These are phyloP conservation scores for Schoenoplectus triqueter DNA, from an alignment of 202 grass and related monocot genomes.

Conservation along the genomic window DNA sequence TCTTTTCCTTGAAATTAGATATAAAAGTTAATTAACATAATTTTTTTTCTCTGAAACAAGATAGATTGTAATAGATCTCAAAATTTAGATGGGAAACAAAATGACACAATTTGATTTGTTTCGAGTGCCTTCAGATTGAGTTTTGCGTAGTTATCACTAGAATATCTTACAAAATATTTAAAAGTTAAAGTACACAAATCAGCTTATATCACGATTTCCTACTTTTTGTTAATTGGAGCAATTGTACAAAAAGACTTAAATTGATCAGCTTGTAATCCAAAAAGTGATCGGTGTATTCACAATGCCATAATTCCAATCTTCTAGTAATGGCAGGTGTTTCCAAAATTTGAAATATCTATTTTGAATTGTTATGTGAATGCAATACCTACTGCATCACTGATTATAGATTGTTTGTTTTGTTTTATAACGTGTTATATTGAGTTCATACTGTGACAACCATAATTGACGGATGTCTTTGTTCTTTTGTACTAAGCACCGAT, in stretches of 20 bases:
- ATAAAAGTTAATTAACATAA: no score
- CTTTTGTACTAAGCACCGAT: neutral
- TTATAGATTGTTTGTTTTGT: neutral
- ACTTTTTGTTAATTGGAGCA: no score
- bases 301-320: neutral
- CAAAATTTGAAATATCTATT: neutral
- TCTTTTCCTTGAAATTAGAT: neutral
- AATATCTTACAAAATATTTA: neutral
- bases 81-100: neutral
- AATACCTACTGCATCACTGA: neutral
- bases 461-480: slow-evolving; percentile 30
- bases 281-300: neutral
- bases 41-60: neutral
- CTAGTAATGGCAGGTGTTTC: neutral
- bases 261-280: neutral
- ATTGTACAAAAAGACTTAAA: neutral
- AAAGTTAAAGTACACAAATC: neutral
- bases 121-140: neutral
- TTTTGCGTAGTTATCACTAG: neutral
- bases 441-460: slow-evolving; percentile 23
- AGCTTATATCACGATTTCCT: neutral
- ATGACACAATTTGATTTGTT: neutral
- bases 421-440: neutral
- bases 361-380: neutral
- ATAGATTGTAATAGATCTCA: neutral